Evolutionary conservation across 2,329 filamentous ascomycete genomes (phyloP), one percentile per base, ranked within the genome.

Genomic region (Aspergillus cejpii): DNA sequence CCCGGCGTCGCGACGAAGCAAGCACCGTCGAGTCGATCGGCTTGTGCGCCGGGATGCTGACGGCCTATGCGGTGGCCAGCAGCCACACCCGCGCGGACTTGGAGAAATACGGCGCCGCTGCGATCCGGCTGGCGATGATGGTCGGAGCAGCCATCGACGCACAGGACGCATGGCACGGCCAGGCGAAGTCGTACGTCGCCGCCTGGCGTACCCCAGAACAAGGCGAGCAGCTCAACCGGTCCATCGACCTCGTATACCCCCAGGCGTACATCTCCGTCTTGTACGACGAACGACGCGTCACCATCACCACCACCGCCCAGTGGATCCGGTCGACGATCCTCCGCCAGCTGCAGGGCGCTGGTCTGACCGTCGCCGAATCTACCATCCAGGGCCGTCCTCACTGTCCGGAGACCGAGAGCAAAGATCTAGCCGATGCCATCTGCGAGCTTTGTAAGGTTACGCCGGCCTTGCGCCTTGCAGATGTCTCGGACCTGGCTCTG

Each of bases 111-210:
- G 31, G 31, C 11, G 31, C 31, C 4, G 17, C 31, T 34, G 31
- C 31, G 3, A 3, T 27, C 12, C 24, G 24, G 8, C 24, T 27
- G 24, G 24, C 24, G 24, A 60, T 70, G 57, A 48, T 69, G 2
- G 58, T 69, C 15, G 70, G 66, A 1, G 61, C 56, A 1, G 31
- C 70, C 2, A 63, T 69, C 1, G 70, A 70, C 48, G 57, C 57
- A 2, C 46, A 63, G 6, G 66, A 71, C 10, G 48, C 27, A n/a
- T 38, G 21, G 12, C 39, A 46, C 15, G 38, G 37, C 12, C 19
- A 31, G 10, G 38, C 45, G 2, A n/a, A 45, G 40, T 63, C 61
- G 21, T 43, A 43, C 34, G 28, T 37, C 10, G 40, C 36, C 17
- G 45, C 51, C 58, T 33, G 55, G 63, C 11, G 42, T 49, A 3